These are phyloP conservation scores for Sporopachydermia lactativora DNA, from an alignment of 805 yeast species.

Conservation along the genomic window DNA sequence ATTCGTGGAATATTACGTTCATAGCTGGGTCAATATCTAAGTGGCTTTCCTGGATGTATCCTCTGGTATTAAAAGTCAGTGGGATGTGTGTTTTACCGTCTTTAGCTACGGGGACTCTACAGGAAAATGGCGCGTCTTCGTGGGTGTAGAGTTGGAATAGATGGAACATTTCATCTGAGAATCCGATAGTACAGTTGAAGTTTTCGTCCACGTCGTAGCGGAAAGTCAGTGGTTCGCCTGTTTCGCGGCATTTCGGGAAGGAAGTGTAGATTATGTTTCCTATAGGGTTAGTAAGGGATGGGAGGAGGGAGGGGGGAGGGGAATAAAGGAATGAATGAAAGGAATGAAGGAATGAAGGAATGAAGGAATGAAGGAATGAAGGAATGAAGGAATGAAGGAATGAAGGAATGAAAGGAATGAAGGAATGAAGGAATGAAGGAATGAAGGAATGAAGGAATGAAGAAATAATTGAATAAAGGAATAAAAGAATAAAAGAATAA, in stretches of 20 bases:
- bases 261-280: conserved; percentile 40
- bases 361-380: no score
- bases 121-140: conserved; percentile 63
- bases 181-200: conserved; percentile 42
- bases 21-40: conserved; percentile 47
- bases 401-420: no score
- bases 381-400: no score
- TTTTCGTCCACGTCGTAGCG: conserved; percentile 37
- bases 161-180: conserved; percentile 55
- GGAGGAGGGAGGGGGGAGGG: no score
- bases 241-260: conserved; percentile 53
- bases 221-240: conserved; percentile 43
- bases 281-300: background rate
- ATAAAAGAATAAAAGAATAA: no score
- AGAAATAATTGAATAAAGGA: no score
- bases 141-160: conserved; percentile 63
- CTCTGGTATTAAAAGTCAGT: conserved; percentile 47
- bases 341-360: no score
- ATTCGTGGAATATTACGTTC: conserved; percentile 34
- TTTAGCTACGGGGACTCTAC: conserved; percentile 40
- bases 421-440: no score
- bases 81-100: conserved; percentile 32
- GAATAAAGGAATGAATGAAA: no score
- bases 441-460: no score
- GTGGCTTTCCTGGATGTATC: conserved; percentile 52